Evolutionary conservation across 306 rosid genomes (phyloP), one percentile per base, ranked within the genome.

Genomic region (Hippophae gyantsensis): DNA sequence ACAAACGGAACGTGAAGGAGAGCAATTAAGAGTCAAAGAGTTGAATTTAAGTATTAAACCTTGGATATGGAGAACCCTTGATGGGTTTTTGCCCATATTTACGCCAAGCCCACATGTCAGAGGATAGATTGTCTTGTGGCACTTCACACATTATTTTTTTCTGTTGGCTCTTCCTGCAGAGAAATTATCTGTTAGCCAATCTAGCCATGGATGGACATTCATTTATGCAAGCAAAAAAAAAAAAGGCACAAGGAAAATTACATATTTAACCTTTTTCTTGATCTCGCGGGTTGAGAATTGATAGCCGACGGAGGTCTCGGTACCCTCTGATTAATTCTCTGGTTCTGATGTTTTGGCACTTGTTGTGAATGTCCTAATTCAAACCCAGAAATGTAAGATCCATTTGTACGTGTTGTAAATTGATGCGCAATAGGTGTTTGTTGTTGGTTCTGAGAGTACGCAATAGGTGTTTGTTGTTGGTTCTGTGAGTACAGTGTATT

Each of bases 61-160:
- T 83, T 47, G 95, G 92, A 66, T 81, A 69, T 27, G 95, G 86
- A 65, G 95, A 82, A 7, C 95, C 95, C 53, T 87, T 87, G 62
- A 87, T 84, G 46, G 86, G 86, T 71, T 87, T 87, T 59, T 79
- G 89, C 27, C 92, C 95, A 63, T 87, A 87, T 56, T 87, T 87
- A 23, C 95, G 74, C 95, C 97, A 89, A 10, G 93, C 87, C 97
- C 97, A 86, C 45, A 75, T 44, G 76, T 89, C 97, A 2, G 84
- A 12, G 2, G 82, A 74, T 54, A 89, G 78, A 55, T 86, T 82
- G 6, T 82, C 86, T 0, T 73, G 76, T 2, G 78, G 69, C 48
- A 84, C 80, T 61, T 74, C 81, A 66, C 81, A 63, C 2, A 82
- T 84, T 56, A 49, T 57, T 63, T 61, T 83, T 73, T 78, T 74